Percentiles rank a stretch among this genome's conserved stretches.
phyloP scores from a whole-genome alignment of 2,329 filamentous ascomycete genomes.

The Colletotrichum euphorbiae region DNA sequence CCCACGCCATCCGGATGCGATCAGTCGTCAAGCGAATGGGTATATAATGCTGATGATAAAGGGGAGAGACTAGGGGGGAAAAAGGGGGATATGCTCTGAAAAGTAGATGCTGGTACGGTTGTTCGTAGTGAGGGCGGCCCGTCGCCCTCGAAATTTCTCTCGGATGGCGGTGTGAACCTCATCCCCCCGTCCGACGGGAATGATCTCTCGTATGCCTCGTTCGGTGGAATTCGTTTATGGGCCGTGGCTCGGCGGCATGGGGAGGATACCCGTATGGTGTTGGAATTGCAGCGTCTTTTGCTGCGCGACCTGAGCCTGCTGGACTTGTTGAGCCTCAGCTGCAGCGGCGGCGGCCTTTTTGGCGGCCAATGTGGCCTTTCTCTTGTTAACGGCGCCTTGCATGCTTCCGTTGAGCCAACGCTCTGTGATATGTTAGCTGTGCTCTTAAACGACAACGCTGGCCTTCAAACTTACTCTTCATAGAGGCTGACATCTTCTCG shows the following conservation, averaged over 20 bases:
- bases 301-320: constrained; percentile 10
- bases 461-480: constrained; percentile 66
- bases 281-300: constrained; percentile 22
- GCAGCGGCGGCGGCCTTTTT: constrained; percentile 66
- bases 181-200: neutral
- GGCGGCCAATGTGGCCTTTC: constrained; percentile 69
- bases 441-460: neutral
- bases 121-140: neutral
- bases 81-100: constrained; percentile 4
- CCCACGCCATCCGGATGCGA: constrained; percentile 30
- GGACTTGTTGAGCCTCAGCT: constrained; percentile 21
- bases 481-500: constrained; percentile 74
- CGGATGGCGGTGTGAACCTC: neutral
- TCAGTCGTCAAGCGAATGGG: constrained; percentile 28
- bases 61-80: neutral
- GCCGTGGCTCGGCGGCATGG: constrained; percentile 14
- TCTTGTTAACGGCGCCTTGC: constrained; percentile 69
- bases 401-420: constrained; percentile 72
- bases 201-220: neutral
- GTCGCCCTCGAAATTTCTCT: neutral
- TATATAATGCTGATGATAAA: constrained; percentile 26
- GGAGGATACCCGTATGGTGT: constrained; percentile 27
- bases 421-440: constrained; percentile 53
- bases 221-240: constrained; percentile 1
- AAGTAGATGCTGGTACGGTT: constrained; percentile 25